A percentile compares a stretch with the other conserved stretches of the same genome.
Evolutionary conservation across 495 filamentous ascomycete species (phyloP).

Genomic region (Chaetomium fimeti): DNA sequence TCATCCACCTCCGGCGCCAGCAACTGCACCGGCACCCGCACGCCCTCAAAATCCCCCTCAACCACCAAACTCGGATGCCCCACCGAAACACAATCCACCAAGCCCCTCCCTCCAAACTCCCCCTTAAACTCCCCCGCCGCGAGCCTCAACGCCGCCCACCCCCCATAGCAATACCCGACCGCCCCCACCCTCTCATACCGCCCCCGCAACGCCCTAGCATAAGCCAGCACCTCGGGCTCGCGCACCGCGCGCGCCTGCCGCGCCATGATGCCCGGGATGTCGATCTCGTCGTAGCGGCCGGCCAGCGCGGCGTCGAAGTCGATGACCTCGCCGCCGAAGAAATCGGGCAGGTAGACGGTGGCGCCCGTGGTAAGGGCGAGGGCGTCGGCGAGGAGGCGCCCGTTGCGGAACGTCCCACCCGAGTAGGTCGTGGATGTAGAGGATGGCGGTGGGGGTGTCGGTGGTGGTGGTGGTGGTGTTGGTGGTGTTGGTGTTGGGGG

Average conservation of each 20-base stretch:
- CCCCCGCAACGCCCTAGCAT: slow-evolving; percentile 45
- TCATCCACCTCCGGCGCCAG: slow-evolving; percentile 57
- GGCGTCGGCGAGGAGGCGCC: slow-evolving; percentile 56
- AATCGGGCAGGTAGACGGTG: slow-evolving; percentile 59
- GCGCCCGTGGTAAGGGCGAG: slow-evolving; percentile 52
- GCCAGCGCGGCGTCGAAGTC: slow-evolving; percentile 33
- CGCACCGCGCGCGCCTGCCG: slow-evolving; percentile 49
- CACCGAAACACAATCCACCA: slow-evolving; percentile 57
- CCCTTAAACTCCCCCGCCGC: slow-evolving; percentile 35
- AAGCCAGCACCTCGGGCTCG: slow-evolving; percentile 54
- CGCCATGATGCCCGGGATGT: slow-evolving; percentile 39
- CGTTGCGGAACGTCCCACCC: slow-evolving; percentile 61
- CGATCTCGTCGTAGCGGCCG: slow-evolving; percentile 38
- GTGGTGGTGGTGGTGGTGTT: slow-evolving; percentile 21
- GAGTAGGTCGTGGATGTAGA: slow-evolving; percentile 58
- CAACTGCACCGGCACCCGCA: slow-evolving; percentile 57
- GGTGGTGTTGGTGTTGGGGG: slow-evolving; percentile 30
- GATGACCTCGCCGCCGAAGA: slow-evolving; percentile 46
- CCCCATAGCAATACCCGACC: slow-evolving; percentile 62
- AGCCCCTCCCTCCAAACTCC: slow-evolving; percentile 25
- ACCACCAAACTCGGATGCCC: slow-evolving; percentile 55
- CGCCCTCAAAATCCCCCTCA: slow-evolving; percentile 50
- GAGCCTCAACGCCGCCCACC: slow-evolving; percentile 45
- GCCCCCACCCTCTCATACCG: slow-evolving; percentile 50
- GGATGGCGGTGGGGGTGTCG: slow-evolving; percentile 37